Evolutionary conservation across 139 green algal species (phyloP).

Genomic region (Klebsormidium nitens): DNA sequence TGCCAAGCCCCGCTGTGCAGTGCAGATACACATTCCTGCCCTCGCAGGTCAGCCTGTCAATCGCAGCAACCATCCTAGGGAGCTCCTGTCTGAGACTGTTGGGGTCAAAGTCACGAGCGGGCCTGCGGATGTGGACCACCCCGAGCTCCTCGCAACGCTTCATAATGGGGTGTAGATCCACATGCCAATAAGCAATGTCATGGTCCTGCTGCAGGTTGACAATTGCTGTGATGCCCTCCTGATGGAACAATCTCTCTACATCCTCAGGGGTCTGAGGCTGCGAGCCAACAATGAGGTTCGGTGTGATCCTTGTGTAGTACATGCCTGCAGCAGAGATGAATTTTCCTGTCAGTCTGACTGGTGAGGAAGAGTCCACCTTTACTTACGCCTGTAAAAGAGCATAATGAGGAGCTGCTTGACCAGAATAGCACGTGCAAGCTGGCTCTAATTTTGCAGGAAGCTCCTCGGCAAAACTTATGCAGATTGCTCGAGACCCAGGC

Average conservation of each 20-base stretch:
- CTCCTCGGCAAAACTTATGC: too few species aligned
- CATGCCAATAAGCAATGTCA: constrained; percentile 44
- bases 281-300: constrained; percentile 43
- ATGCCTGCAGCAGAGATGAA: constrained; percentile 39
- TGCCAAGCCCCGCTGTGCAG: constrained; percentile 48
- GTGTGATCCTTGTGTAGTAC: constrained; percentile 40
- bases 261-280: constrained; percentile 33
- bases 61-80: constrained; percentile 25
- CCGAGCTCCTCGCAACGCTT: background rate
- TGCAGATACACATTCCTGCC: constrained; percentile 38
- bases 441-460: too few species aligned
- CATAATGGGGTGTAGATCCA: constrained; percentile 27
- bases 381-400: too few species aligned
- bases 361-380: too few species aligned
- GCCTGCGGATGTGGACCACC: constrained; percentile 24
- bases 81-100: constrained; percentile 35
- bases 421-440: too few species aligned
- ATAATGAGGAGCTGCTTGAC: too few species aligned
- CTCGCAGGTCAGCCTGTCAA: constrained; percentile 17
- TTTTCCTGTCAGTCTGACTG: too few species aligned
- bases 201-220: constrained; percentile 48
- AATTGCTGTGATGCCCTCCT: constrained; percentile 36
- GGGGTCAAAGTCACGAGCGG: constrained; percentile 39
- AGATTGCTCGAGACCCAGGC: too few species aligned
- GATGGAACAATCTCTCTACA: constrained; percentile 24